phyloP scores from a whole-genome alignment of 2,329 filamentous ascomycete genomes.

The Phaeosphaeria sp. region DNA sequence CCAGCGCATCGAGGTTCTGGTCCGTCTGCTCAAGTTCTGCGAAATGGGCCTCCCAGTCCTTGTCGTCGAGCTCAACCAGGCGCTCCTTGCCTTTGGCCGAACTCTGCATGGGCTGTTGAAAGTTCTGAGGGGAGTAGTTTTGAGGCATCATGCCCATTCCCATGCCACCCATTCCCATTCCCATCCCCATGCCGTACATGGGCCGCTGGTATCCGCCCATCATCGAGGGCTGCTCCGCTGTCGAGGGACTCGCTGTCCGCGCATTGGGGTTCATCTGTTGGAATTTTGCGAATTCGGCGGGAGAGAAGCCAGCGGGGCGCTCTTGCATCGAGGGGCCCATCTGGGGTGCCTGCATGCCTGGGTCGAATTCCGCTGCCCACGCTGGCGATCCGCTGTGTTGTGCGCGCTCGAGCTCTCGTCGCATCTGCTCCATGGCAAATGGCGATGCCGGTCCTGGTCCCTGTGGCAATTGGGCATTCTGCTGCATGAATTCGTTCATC shows the following conservation, averaged over 20 bases:
- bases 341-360: conserved; percentile 65
- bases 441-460: conserved; percentile 61
- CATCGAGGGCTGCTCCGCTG: conserved; percentile 50
- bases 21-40: conserved; percentile 80
- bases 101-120: conserved; percentile 55
- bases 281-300: conserved; percentile 88
- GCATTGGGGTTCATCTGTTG: conserved; percentile 68
- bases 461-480: conserved; percentile 68
- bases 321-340: conserved; percentile 75
- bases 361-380: conserved; percentile 71
- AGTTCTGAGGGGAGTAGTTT: conserved; percentile 52
- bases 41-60: conserved; percentile 97
- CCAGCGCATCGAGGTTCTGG: conserved; percentile 58
- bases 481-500: conserved; percentile 92
- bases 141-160: conserved; percentile 56
- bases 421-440: conserved; percentile 72
- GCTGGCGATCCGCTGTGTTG: conserved; percentile 62
- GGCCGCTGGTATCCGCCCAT: conserved; percentile 65
- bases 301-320: conserved; percentile 66
- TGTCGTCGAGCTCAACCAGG: conserved; percentile 89
- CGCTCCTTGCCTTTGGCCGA: conserved; percentile 79
- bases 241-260: conserved; percentile 67
- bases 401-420: conserved; percentile 66
- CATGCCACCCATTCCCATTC: conserved; percentile 65
- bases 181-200: conserved; percentile 53